Percentiles rank a stretch among this genome's conserved stretches.
Evolutionary conservation across 2,329 filamentous ascomycete genomes (phyloP).

Genomic region (Domatiomyces globalis): DNA sequence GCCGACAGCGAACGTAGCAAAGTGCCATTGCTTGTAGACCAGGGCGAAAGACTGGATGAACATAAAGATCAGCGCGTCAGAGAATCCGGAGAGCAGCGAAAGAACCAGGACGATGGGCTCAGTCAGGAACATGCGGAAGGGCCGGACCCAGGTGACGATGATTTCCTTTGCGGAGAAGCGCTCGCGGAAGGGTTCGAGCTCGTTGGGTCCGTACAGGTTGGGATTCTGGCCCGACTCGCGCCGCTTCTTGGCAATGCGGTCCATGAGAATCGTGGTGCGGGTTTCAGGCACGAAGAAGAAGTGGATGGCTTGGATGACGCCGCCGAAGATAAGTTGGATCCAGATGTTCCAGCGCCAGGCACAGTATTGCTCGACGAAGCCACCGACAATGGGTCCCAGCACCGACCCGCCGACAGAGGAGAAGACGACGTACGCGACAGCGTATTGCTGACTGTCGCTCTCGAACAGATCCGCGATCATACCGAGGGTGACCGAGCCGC

Average conservation of each 20-base stretch:
- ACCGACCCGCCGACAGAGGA: conserved; percentile 67
- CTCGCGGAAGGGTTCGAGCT: conserved; percentile 45
- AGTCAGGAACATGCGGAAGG: conserved; percentile 49
- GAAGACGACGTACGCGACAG: conserved; percentile 62
- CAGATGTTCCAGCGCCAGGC: conserved; percentile 69
- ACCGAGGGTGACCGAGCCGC: conserved; percentile 57
- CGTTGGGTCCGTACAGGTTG: conserved; percentile 58
- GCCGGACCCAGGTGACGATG: conserved; percentile 43
- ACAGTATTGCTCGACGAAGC: conserved; percentile 54
- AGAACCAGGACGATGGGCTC: conserved; percentile 51
- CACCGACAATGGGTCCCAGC: conserved; percentile 63
- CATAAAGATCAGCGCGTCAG: conserved; percentile 52
- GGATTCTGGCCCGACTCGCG: conserved; percentile 45
- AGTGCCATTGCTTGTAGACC: conserved; percentile 48
- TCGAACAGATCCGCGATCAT: conserved; percentile 56
- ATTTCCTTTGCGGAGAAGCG: conserved; percentile 45
- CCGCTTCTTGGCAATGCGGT: conserved; percentile 61
- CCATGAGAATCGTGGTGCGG: conserved; percentile 60
- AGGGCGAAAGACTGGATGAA: conserved; percentile 49
- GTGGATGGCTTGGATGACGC: conserved; percentile 52
- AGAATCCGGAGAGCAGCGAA: conserved; percentile 50
- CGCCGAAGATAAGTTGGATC: conserved; percentile 72
- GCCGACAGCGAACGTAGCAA: conserved; percentile 35
- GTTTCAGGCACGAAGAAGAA: conserved; percentile 63
- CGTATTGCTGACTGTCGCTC: conserved; percentile 56